phyloP scores from a whole-genome alignment of 148 eudicot species.

The Pharnaceum exiguum region DNA sequence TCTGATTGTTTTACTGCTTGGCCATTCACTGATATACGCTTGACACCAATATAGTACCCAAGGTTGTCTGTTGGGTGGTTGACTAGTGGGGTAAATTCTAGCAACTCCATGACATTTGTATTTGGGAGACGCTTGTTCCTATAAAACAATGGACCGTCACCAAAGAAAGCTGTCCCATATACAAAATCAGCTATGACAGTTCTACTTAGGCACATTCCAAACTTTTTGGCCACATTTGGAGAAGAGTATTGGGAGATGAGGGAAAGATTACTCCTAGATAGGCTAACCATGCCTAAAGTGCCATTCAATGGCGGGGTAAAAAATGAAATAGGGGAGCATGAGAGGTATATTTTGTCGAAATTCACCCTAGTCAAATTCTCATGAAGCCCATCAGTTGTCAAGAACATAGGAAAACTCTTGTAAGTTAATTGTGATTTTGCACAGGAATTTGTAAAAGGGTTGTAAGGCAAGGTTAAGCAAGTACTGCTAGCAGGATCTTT shows the following conservation, averaged over 20 bases:
- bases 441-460: slow-evolving; percentile 21
- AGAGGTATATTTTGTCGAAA: background rate
- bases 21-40: slow-evolving; percentile 9
- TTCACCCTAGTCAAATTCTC: background rate
- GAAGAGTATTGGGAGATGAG: slow-evolving; percentile 21
- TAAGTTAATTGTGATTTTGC: slow-evolving; percentile 8
- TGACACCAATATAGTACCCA: slow-evolving; percentile 20
- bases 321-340: slow-evolving; percentile 20
- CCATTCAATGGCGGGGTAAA: slow-evolving; percentile 16
- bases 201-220: slow-evolving; percentile 23
- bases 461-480: slow-evolving; percentile 17
- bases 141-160: slow-evolving; percentile 28
- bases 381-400: slow-evolving; percentile 21
- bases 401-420: slow-evolving; percentile 3
- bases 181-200: too few relatives aligned
- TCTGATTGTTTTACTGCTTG: background rate
- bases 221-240: slow-evolving; percentile 9
- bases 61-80: slow-evolving; percentile 2
- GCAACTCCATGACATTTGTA: slow-evolving; percentile 4
- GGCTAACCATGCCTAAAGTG: slow-evolving; percentile 19
- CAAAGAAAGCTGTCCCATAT: slow-evolving; percentile 29
- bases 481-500: background rate
- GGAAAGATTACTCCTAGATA: slow-evolving; percentile 22
- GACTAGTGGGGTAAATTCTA: slow-evolving; percentile 31
- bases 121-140: slow-evolving; percentile 18